Evolutionary conservation across 2,329 filamentous ascomycete species (phyloP).

Genomic region (Phaeosphaeria sp.): DNA sequence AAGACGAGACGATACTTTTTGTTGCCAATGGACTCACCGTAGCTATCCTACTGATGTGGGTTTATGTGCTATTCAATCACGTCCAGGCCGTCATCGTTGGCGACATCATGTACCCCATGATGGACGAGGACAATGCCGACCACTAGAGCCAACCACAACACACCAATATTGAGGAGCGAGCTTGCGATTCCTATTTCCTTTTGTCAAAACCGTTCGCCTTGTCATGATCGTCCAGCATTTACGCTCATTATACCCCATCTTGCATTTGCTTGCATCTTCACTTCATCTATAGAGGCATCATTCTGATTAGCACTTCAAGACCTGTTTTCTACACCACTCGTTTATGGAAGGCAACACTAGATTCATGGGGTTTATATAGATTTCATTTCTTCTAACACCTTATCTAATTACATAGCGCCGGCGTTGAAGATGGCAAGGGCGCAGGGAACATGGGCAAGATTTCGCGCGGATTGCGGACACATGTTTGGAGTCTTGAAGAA

Average conservation of each 20-base stretch:
- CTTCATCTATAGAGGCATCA: constrained; percentile 9
- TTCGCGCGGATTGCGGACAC: constrained; percentile 8
- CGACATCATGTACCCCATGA: constrained; percentile 65
- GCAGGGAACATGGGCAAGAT: constrained; percentile 5
- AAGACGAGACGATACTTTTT: constrained; percentile 44
- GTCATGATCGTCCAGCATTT: constrained; percentile 14
- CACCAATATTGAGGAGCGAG: no score
- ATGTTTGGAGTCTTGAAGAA: constrained; percentile 9
- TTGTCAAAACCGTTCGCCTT: constrained; percentile 17
- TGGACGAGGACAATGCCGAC: constrained; percentile 62
- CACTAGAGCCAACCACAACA: constrained; percentile 18
- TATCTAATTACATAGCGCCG: constrained; percentile 31
- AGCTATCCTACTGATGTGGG: constrained; percentile 60
- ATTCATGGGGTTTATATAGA: constrained; percentile 15
- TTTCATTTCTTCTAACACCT: constrained; percentile 9
- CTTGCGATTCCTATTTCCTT: constrained; percentile 4
- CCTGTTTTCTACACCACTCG: not conserved
- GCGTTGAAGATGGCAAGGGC: constrained; percentile 29
- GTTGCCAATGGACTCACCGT: constrained; percentile 59
- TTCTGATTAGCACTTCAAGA: constrained; percentile 14
- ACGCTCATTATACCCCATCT: constrained; percentile 25
- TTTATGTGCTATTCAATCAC: constrained; percentile 61
- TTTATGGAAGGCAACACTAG: not conserved
- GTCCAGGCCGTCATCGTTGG: constrained; percentile 58
- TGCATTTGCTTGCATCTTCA: constrained; percentile 4